A percentile compares a stretch with the other conserved stretches of the same genome.
Evolutionary conservation across 2,329 filamentous ascomycete genomes (phyloP).

Genomic region (Penicillium psychrosexuale): DNA sequence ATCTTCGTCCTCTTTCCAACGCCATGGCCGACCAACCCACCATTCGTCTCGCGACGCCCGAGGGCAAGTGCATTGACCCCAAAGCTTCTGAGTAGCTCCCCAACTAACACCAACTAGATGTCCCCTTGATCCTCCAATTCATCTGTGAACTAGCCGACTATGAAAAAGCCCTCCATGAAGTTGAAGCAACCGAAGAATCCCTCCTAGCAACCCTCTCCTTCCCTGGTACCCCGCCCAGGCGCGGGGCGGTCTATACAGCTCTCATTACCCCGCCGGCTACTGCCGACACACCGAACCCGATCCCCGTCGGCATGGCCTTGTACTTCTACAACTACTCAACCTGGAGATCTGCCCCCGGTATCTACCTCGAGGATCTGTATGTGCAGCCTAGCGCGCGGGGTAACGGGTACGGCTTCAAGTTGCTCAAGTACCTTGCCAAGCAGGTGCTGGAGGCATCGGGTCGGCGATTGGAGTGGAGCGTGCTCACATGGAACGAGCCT

Average conservation of each 20-base stretch:
- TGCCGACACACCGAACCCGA: conserved; percentile 34
- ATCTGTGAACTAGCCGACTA: conserved; percentile 86
- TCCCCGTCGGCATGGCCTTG: conserved; percentile 72
- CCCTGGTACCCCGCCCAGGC: conserved; percentile 50
- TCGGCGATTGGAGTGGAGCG: conserved; percentile 80
- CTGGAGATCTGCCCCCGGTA: conserved; percentile 80
- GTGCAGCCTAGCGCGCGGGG: conserved; percentile 69
- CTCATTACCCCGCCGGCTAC: conserved; percentile 57
- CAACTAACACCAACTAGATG: conserved; percentile 55
- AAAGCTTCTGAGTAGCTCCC: not conserved
- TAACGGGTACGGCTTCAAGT: conserved; percentile 72
- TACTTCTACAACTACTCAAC: conserved; percentile 97
- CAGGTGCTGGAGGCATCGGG: conserved; percentile 72
- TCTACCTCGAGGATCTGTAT: conserved; percentile 93
- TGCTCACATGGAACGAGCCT: conserved; percentile 88
- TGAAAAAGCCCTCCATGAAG: conserved; percentile 70
- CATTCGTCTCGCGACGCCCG: conserved; percentile 42
- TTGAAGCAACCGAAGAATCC: conserved; percentile 73
- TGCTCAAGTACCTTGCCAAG: conserved; percentile 74
- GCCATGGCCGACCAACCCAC: conserved; percentile 37
- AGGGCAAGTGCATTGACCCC: conserved; percentile 28
- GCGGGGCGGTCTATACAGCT: conserved; percentile 70
- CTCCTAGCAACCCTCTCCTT: conserved; percentile 77
- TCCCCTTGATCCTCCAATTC: conserved; percentile 73
- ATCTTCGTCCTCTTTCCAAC: conserved; percentile 4